Base-by-base conservation (phyloP, 176 grass and related monocot species). In the Phoenix roebelenii region DNA sequence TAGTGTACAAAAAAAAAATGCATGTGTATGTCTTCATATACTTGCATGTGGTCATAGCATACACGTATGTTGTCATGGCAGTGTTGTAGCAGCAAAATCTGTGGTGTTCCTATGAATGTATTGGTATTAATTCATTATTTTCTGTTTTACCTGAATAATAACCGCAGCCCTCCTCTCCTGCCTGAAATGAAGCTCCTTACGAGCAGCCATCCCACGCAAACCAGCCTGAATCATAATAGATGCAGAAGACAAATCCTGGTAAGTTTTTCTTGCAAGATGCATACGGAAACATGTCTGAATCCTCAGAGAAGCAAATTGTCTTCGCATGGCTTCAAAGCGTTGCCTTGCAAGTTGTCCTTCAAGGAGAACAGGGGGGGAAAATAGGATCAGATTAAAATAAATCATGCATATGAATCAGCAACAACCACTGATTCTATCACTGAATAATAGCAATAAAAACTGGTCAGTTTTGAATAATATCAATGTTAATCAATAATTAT, bases 161-260 rank as follows among this genome's bases (percentile, higher is more conserved):
- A 85, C 83, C 29, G 81, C 80, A 48, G 92, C 87, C 74, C 69
- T 88, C 51, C 70, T 85, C 72, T 85, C 69, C 53, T 66, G 73
- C 76, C 87, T 90, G 66, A 97, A 88, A 50, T 88, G 61, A 59
- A 97, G 75, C 54, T 91, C 92, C 65, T 88, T 88, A 10, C 92
- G 65, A 72, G 92, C 87, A 50, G 70, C 58, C 92, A 91, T 88
- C 55, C 92, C 92, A 18, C 81, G 80, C 50, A 97, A 77, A 75
- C 72, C 76, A 71, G 87, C 84, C 77, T 97, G 87, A 74, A 97
- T 82, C 25, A 65, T 83, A 83, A 97, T 60, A 28, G 73, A 70
- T 35, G 78, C 85, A 68, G 25, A 61, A 55, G 71, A 75, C 75
- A 91, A 63, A 20, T 69, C 77, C 12, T 64, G 76, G 56, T 97